Base-by-base conservation (phyloP, 106 monocot species). In the Platanthera zijinensis region DNA sequence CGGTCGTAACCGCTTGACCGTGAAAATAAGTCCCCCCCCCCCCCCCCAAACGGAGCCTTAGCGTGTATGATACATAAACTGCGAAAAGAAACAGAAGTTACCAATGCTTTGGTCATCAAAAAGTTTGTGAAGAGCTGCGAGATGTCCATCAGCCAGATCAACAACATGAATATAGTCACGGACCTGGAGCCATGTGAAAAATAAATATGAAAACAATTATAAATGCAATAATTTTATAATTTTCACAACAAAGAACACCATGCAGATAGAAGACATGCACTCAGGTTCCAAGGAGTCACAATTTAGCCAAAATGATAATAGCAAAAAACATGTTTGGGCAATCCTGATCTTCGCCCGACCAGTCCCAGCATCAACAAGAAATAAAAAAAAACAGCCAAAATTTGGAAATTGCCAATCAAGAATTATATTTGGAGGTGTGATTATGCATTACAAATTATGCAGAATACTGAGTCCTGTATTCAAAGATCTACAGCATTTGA, bases 101-200 rank as follows among this genome's bases (percentile, higher is more conserved):
- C 96, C 93, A 80, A 86, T 83, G 7, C 72, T 81, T 15, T 85
- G 57, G 75, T 80, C 82, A 12, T 91, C 75, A 74, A 89, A 84
- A 28, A 95, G 80, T 78, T 96, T 96, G 49, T 82, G 57, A 14
- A 96, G 51, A 5, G 96, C 90, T 57, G 88, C 85, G 82, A 96
- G 77, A 84, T 96, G 96, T 17, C 96, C 96, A 76, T 85, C 91
- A 56, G 96, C 85, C 14, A 96, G 83, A 81, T 96, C 96, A 81
- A 93, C 81, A 78, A 96, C 91, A 85, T 96, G 96, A 71, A 96
- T 93, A 59, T 96, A 96, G 82, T 96, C 96, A 13, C 96, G 83
- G 32, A 96, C 87, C 96, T 96, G 90, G 68, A 76, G 79, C 57
- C 51, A 80, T 48, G 21, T 6, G 21, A 32, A 57, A 39, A 28